phyloP scores from a whole-genome alignment of 345 rosid genomes.

The Bretschneidera sinensis region DNA sequence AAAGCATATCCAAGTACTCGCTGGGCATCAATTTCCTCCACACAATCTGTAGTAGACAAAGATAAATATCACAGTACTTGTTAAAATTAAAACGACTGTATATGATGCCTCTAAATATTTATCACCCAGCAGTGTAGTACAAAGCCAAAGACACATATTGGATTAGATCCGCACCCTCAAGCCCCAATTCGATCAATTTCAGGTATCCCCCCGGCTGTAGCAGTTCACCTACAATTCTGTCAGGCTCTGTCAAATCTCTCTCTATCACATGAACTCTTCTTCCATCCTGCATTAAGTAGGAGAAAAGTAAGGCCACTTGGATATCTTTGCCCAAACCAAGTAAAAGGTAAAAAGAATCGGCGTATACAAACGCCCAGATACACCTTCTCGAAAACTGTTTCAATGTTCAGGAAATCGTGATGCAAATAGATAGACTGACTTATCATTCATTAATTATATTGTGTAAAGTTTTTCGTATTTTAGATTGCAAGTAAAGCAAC shows the following conservation, averaged over 20 bases:
- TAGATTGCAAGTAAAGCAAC: too few relatives aligned
- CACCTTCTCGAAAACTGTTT: conserved; percentile 2
- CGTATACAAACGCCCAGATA: conserved; percentile 6
- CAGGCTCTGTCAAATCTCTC: conserved; percentile 50
- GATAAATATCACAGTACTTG: neutral
- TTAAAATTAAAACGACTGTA: neutral
- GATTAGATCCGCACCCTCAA: conserved; percentile 28
- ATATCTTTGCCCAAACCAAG: conserved; percentile 14
- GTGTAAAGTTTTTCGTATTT: too few relatives aligned
- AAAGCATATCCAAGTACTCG: conserved; percentile 46
- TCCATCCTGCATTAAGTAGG: conserved; percentile 33
- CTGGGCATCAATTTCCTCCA: conserved; percentile 50
- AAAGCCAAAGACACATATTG: neutral
- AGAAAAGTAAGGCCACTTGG: neutral
- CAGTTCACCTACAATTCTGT: conserved; percentile 46
- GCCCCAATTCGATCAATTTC: conserved; percentile 43
- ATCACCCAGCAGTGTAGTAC: neutral
- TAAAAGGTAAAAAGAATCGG: too few relatives aligned
- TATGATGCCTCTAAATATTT: neutral
- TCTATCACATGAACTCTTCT: conserved; percentile 47
- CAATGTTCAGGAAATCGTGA: neutral
- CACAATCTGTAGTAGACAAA: conserved; percentile 35
- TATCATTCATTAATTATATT: too few relatives aligned
- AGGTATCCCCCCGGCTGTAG: conserved; percentile 58
- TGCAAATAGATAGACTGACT: neutral